Percentiles rank a stretch among this genome's conserved stretches.
These are phyloP conservation scores for Trypanosoma platydactyli DNA, from an alignment of 208 protist genomes.

Conservation along the genomic window DNA sequence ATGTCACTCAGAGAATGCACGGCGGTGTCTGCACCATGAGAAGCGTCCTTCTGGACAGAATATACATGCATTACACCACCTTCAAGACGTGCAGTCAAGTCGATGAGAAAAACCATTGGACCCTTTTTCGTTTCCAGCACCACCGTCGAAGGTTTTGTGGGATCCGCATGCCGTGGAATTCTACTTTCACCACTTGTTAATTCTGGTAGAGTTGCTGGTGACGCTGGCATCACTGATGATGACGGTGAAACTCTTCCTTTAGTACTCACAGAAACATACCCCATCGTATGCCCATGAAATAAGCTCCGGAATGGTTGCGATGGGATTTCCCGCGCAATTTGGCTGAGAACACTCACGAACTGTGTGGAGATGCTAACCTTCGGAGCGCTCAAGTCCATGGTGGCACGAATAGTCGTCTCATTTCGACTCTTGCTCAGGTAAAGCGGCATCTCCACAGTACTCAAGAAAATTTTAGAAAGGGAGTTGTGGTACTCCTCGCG, in stretches of 20 bases:
- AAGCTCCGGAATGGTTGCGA: constrained; percentile 9
- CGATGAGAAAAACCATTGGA: constrained; percentile 25
- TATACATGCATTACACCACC: constrained; percentile 43
- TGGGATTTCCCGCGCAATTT: constrained; percentile 49
- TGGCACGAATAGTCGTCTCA: constrained; percentile 36
- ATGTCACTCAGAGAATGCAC: not conserved
- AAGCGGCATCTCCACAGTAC: constrained; percentile 64
- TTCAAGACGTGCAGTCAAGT: constrained; percentile 57
- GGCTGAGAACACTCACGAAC: constrained; percentile 62
- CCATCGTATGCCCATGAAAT: not conserved
- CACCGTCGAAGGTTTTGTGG: not conserved
- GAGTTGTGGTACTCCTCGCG: constrained; percentile 33
- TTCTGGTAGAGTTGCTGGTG: not conserved
- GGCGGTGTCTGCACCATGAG: not conserved
- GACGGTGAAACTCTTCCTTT: not conserved
- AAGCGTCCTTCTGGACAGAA: constrained; percentile 27
- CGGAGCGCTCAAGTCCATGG: constrained; percentile 73
- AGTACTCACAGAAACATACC: not conserved
- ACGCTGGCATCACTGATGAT: not conserved
- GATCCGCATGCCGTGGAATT: constrained; percentile 6
- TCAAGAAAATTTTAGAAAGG: constrained; percentile 40
- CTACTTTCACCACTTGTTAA: not conserved
- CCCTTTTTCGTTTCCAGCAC: not conserved
- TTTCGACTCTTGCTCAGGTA: constrained; percentile 38
- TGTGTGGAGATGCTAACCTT: constrained; percentile 60